Conservation (phyloP, 1,284 basidiomycete genomes). For the Sporisorium iseilematis-ciliati region DNA sequence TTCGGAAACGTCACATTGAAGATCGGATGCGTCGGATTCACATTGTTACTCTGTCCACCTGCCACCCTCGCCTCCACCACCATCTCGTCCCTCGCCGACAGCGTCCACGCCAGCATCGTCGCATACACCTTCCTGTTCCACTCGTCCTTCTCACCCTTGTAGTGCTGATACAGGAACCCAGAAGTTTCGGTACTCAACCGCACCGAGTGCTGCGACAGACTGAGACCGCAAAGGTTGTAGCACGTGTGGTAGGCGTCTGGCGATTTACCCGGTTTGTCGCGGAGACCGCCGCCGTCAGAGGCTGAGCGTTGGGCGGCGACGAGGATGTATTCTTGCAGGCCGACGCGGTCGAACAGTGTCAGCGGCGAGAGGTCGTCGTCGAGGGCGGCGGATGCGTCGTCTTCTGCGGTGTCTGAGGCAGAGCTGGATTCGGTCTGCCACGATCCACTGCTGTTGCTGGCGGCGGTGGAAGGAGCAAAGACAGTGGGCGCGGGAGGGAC, state of each 20-base stretch:
- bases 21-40: slow-evolving; percentile 61
- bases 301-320: slow-evolving; percentile 83
- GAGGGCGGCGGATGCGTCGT: slow-evolving; percentile 14
- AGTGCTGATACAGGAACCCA: slow-evolving; percentile 13
- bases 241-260: slow-evolving; percentile 69
- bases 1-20: slow-evolving; percentile 59
- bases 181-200: slow-evolving; percentile 41
- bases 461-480: slow-evolving; percentile 1
- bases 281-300: slow-evolving; percentile 77
- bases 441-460: slow-evolving; percentile 21
- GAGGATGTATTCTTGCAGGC: slow-evolving; percentile 88
- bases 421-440: slow-evolving; percentile 46
- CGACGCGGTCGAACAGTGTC: slow-evolving; percentile 71
- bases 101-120: slow-evolving; percentile 46
- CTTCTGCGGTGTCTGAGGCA: neutral
- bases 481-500: slow-evolving; percentile 21
- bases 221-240: slow-evolving; percentile 67
- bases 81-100: slow-evolving; percentile 29
- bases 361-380: slow-evolving; percentile 40
- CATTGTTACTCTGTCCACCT: slow-evolving; percentile 26
- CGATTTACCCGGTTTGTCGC: slow-evolving; percentile 95
- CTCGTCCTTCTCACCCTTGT: slow-evolving; percentile 11
- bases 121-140: slow-evolving; percentile 53
- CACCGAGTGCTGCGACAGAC: slow-evolving; percentile 61
- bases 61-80: slow-evolving; percentile 35